Evolutionary conservation across 768 basidiomycete species (phyloP), one percentile per base, ranked within the genome.

Genomic region (Tricholoma sp.): DNA sequence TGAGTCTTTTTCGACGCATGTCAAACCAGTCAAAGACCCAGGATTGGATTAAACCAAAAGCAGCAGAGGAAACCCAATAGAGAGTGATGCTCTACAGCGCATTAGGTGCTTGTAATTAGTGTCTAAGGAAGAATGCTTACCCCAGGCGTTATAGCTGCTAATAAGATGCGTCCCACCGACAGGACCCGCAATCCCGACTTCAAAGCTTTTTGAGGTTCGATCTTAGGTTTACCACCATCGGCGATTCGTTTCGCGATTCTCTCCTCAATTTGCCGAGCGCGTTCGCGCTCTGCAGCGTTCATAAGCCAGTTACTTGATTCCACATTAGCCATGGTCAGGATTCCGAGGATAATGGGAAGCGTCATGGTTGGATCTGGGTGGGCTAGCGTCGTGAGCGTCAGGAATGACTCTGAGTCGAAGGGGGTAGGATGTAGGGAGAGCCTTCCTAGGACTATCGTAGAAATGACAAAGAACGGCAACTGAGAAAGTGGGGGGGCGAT

Each of bases 61-160:
- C 70, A 2, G 90, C 87, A 12, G 90, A 92, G 11, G 86, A 82
- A 2, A 85, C 75, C 90, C 90, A 92, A 63, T 89, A 92, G 32
- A 92, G 63, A 36, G 83, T 74, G 24, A 92, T 74, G 50, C 85
- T 80, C 90, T 89, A 57, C 53, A 56, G 20, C 57, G 49, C 15
- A 59, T 60, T 53, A 32, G 44, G n/a, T 37, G 60, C 10, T 34
- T 29, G 44, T 45, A 53, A 33, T 33, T 50, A 48, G 33, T 48
- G 1, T 51, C 36, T 56, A 54, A 51, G 29, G 32, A 49, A 51
- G 37, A 32, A 73, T 80, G 53, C 24, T 24, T 66, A 91, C 90
- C 59, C 89, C 90, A 51, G 90, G 89, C 20, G 84, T 82, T 66
- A 89, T 65, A 12, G 83, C 75, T 31, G 84, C 86, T 28, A 89